A percentile compares a stretch with the other conserved stretches of the same genome.
Evolutionary conservation across 1,284 basidiomycete genomes (phyloP).

Genomic region (Fistulina hepatica): DNA sequence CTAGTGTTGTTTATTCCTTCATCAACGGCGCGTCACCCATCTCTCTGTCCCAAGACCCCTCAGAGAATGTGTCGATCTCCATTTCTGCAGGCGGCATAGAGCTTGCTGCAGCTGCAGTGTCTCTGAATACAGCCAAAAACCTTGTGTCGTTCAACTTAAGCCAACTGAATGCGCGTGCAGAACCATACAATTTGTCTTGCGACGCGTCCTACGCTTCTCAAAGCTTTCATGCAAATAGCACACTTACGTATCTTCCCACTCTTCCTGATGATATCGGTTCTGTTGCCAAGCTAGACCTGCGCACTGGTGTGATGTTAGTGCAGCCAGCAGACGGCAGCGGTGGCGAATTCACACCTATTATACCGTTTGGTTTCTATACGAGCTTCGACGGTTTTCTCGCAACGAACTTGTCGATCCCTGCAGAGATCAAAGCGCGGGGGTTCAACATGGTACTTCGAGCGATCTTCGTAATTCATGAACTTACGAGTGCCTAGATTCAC

Average conservation of each 20-base stretch:
- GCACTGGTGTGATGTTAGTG: slow-evolving; percentile 57
- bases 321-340: slow-evolving; percentile 37
- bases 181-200: slow-evolving; percentile 44
- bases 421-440: slow-evolving; percentile 53
- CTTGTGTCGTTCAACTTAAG: slow-evolving; percentile 40
- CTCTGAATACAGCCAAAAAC: slow-evolving; percentile 41
- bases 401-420: slow-evolving; percentile 41
- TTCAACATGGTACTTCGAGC: slow-evolving; percentile 17
- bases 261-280: slow-evolving; percentile 33
- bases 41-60: slow-evolving; percentile 21
- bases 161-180: slow-evolving; percentile 31
- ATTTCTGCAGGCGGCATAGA: slow-evolving; percentile 31
- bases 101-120: slow-evolving; percentile 34
- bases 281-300: slow-evolving; percentile 60
- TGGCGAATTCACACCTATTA: slow-evolving; percentile 45
- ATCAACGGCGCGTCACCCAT: slow-evolving; percentile 40
- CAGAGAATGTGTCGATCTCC: slow-evolving; percentile 26
- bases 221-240: slow-evolving; percentile 34
- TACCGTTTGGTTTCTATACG: slow-evolving; percentile 69
- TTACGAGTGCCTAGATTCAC: slow-evolving; percentile 20
- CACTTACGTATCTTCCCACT: slow-evolving; percentile 49
- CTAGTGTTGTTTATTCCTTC: slow-evolving; percentile 38
- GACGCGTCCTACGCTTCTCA: slow-evolving; percentile 31
- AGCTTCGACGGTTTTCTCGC: slow-evolving; percentile 49
- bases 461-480: slow-evolving; percentile 1